Evolutionary conservation across 441 rosid genomes (phyloP).

Genomic region (Eutrema salsugineum): DNA sequence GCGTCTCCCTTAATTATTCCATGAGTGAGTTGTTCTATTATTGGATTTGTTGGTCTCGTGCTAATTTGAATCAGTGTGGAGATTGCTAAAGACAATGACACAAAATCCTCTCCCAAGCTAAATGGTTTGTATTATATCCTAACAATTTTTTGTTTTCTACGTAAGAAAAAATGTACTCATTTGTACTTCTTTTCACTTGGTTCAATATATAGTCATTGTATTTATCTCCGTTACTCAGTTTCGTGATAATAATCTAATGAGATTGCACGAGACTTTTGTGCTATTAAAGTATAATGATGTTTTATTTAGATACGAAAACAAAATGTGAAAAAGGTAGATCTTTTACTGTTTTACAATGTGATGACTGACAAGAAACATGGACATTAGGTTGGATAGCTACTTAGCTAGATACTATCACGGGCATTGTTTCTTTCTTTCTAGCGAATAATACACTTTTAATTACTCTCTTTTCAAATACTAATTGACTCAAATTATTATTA

Average conservation of each 20-base stretch:
- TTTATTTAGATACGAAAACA: background rate
- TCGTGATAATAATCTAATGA: background rate
- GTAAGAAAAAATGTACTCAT: too few relatives aligned
- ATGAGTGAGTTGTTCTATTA: too few relatives aligned
- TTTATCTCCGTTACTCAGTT: background rate
- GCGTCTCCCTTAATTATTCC: too few relatives aligned
- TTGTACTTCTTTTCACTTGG: too few relatives aligned
- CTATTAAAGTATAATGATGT: background rate
- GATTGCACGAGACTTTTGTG: slow-evolving; percentile 12
- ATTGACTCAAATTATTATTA: background rate
- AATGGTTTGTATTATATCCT: too few relatives aligned
- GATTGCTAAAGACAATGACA: too few relatives aligned
- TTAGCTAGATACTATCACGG: slow-evolving; percentile 19
- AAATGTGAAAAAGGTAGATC: background rate
- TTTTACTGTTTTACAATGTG: slow-evolving; percentile 16
- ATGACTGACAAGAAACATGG: slow-evolving; percentile 16
- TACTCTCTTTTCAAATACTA: background rate
- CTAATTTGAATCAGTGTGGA: too few relatives aligned
- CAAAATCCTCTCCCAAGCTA: too few relatives aligned
- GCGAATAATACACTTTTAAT: background rate
- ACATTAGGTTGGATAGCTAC: background rate
- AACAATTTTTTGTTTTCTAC: too few relatives aligned
- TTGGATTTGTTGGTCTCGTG: too few relatives aligned
- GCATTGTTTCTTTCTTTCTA: background rate
- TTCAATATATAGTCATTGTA: background rate